Conservation (phyloP, 768 basidiomycete genomes). For the Hemileccinum rubropunctum region DNA sequence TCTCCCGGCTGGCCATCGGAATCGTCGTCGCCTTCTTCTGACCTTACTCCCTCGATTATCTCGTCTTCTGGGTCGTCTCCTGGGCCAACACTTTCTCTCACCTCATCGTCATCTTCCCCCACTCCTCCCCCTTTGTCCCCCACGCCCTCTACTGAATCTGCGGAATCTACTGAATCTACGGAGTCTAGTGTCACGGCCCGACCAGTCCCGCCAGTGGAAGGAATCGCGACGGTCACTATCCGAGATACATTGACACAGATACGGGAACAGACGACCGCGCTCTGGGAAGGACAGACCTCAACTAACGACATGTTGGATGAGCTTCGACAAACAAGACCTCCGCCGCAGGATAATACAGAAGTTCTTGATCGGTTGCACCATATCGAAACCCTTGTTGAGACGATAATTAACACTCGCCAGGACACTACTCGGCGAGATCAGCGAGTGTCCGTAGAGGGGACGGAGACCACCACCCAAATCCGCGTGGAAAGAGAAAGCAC, state of each 20-base stretch:
- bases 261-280: conserved; percentile 52
- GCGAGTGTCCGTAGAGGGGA: conserved; percentile 7
- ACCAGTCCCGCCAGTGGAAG: conserved; percentile 21
- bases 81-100: conserved; percentile 38
- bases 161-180: conserved; percentile 21
- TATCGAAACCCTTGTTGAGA: conserved; percentile 25
- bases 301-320: conserved; percentile 63
- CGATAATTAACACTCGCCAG: conserved; percentile 6
- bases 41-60: conserved; percentile 32
- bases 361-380: conserved; percentile 28
- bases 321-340: conserved; percentile 47
- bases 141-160: conserved; percentile 30
- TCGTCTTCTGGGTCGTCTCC: conserved; percentile 35
- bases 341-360: conserved; percentile 40
- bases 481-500: conserved; percentile 14
- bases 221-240: conserved; percentile 41
- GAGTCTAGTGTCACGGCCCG: conserved; percentile 39
- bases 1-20: conserved; percentile 39
- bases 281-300: conserved; percentile 61
- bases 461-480: conserved; percentile 13
- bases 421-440: conserved; percentile 1
- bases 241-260: conserved; percentile 56
- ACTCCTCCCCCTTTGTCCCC: conserved; percentile 37
- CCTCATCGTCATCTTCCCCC: conserved; percentile 34
- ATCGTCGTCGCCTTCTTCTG: conserved; percentile 25